phyloP scores from a whole-genome alignment of 164 flowering plant species.

The Vitis rupestris region DNA sequence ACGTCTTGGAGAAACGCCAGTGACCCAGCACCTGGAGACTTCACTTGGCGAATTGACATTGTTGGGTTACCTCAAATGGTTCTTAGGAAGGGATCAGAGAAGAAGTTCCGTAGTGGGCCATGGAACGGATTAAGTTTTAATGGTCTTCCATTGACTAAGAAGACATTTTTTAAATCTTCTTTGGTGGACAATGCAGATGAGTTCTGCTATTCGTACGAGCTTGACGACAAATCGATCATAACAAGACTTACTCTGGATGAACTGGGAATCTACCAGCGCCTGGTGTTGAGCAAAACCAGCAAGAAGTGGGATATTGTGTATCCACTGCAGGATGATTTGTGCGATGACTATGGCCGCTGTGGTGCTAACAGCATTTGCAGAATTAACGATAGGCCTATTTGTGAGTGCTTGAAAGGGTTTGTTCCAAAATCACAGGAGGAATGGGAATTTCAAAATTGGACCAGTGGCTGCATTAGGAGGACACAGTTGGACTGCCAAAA shows the following conservation, averaged over 20 bases:
- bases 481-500: constrained; percentile 15
- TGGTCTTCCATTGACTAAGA: not conserved
- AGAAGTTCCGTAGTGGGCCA: constrained; percentile 19
- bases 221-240: no score
- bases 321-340: not conserved
- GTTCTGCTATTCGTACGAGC: no score
- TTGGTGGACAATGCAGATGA: no score
- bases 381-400: not conserved
- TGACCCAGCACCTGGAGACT: constrained; percentile 32
- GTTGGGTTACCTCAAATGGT: constrained; percentile 7
- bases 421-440: constrained; percentile 7
- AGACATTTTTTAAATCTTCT: not conserved
- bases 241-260: not conserved
- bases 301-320: not conserved
- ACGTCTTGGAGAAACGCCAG: constrained; percentile 30
- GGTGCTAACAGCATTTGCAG: not conserved
- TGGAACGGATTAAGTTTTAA: constrained; percentile 21
- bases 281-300: not conserved
- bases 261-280: constrained; percentile 1
- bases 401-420: constrained; percentile 22
- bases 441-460: constrained; percentile 15
- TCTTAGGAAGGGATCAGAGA: not conserved
- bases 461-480: constrained; percentile 24
- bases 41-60: constrained; percentile 4
- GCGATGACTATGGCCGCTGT: constrained; percentile 6